Base-by-base conservation (phyloP, 768 basidiomycete species). In the Kwoniella botswanensis region DNA sequence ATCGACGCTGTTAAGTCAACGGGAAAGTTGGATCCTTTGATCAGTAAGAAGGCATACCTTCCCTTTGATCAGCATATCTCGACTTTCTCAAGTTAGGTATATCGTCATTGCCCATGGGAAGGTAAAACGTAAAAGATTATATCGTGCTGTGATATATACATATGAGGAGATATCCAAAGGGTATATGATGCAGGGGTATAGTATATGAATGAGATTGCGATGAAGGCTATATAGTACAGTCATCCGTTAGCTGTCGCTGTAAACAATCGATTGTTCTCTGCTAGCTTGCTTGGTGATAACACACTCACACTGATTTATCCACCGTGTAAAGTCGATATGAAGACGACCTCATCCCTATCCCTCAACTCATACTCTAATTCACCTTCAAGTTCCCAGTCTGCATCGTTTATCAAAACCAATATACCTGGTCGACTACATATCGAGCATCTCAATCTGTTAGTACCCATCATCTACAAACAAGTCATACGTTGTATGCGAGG, bases 331-430 rank as follows among this genome's bases (percentile, higher is more conserved):
- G 95, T 98, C 22, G 93, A 96, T 71, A 99, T 98, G 83, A 99
- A 96, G 17, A 98, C 93, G 71, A 98, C 88, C 85, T 95, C 93
- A 81, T 99, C 97, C 0, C 88, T 87, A 42, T 89, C 85, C 81
- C 91, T 85, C 68, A 98, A 84, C 72, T 85, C 86, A 81, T 96
- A 97, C 6, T 92, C 90, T 22, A 93, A 90, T 82, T 98, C 96
- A 43, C 93, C 94, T 82, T 98, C 96, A 6, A 98, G 86, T 83
- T 98, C 95, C 96, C 96, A 98, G 77, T 98, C 96, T 1, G 93
- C 93, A 76, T 96, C 93, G 79, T 98, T 98, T 65, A 99, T 89
- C n/a, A 99, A 86, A 3, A 98, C 96, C 3, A 99, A 86, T 46
- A 99, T 97, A 0, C 97, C 97, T 0, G 97, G 97, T 10, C 97